Percentiles rank a stretch among this genome's conserved stretches.
Evolutionary conservation across 192 early-diverging fungal species (phyloP).

Genomic region (Cetraspora pellucida): DNA sequence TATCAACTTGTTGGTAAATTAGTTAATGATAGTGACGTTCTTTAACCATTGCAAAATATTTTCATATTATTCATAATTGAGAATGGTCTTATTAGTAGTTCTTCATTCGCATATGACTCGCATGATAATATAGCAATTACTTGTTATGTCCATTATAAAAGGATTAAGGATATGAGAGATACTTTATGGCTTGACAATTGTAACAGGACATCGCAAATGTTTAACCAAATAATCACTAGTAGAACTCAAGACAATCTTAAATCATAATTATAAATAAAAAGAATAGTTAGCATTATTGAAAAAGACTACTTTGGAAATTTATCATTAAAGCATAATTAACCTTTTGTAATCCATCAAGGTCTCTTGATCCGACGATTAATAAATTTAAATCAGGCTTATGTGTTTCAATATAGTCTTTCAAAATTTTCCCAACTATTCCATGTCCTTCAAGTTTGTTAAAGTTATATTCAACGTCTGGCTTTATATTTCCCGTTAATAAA

Average conservation of each 20-base stretch:
- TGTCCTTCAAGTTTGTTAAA: conserved; percentile 23
- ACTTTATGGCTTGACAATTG: conserved; percentile 10
- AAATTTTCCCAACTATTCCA: conserved; percentile 10
- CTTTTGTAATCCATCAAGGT: conserved; percentile 34
- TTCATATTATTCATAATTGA: too few relatives aligned
- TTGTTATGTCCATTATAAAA: not conserved
- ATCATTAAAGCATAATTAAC: conserved; percentile 6
- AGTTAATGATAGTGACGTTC: conserved; percentile 37
- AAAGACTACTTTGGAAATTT: not conserved
- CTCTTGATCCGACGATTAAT: conserved; percentile 29
- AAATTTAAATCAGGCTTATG: conserved; percentile 15
- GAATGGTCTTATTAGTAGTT: too few relatives aligned
- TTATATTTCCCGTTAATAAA: not conserved
- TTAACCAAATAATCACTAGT: conserved; percentile 25
- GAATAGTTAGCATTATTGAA: not conserved
- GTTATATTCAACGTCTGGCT: conserved; percentile 19
- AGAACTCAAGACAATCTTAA: conserved; percentile 21
- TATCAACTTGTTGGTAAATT: conserved; percentile 74
- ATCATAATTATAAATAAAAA: too few relatives aligned
- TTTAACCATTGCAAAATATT: too few relatives aligned
- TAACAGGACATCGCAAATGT: conserved; percentile 5
- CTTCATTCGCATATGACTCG: too few relatives aligned
- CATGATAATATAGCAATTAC: not conserved
- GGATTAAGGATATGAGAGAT: too few relatives aligned
- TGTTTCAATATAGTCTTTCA: conserved; percentile 19